Conservation (phyloP, 2,329 filamentous ascomycete genomes). For the Trichoderma lentiforme region DNA sequence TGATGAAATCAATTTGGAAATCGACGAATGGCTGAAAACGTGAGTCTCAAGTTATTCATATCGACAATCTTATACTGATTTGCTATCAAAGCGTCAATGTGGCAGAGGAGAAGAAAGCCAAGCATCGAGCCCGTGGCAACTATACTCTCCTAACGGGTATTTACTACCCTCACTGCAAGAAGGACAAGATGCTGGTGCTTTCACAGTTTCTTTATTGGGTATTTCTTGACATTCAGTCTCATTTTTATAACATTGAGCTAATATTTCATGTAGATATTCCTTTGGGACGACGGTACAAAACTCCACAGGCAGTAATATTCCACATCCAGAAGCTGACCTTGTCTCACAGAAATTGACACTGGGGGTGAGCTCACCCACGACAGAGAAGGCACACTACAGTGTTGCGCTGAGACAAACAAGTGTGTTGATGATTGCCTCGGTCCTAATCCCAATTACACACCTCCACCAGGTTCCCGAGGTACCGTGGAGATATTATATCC, state of each 20-base stretch:
- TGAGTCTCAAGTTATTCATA: neutral
- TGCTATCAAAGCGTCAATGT: neutral
- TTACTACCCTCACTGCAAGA: constrained; percentile 5
- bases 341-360: constrained; percentile 10
- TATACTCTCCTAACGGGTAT: neutral
- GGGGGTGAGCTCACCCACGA: constrained; percentile 11
- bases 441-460: neutral
- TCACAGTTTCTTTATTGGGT: constrained; percentile 16
- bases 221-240: neutral
- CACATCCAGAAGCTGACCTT: neutral
- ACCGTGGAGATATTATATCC: constrained; percentile 5
- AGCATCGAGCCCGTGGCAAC: constrained; percentile 7
- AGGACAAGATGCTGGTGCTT: constrained; percentile 8
- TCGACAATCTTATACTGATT: neutral
- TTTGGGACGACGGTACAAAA: neutral
- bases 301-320: neutral
- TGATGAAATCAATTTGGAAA: constrained; percentile 1
- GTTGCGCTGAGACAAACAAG: constrained; percentile 7
- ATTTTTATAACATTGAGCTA: neutral
- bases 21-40: constrained; percentile 9
- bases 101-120: neutral
- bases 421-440: constrained; percentile 14
- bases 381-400: neutral
- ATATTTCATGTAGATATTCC: neutral
- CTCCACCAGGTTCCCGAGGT: neutral